Evolutionary conservation across 768 basidiomycete genomes (phyloP).

Genomic region (Rhodotorula babjevae): DNA sequence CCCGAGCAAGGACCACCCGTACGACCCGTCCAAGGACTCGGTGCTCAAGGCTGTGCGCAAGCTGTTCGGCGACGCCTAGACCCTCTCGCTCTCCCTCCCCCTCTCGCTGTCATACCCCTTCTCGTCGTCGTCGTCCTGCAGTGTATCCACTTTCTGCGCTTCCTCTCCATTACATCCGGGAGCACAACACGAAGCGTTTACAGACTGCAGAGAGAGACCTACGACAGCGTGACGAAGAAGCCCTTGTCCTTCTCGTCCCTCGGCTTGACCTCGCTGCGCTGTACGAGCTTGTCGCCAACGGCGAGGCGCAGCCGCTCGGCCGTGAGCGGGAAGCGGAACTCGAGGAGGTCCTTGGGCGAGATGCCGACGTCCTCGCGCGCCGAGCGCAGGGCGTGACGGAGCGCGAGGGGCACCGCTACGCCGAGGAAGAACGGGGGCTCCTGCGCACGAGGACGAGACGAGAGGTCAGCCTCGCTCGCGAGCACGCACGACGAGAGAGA

Average conservation of each 20-base stretch:
- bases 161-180: too few species aligned
- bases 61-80: conserved; percentile 72
- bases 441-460: not conserved
- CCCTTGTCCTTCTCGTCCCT: conserved; percentile 38
- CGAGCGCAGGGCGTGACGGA: conserved; percentile 40
- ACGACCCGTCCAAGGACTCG: conserved; percentile 94
- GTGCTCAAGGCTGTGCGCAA: conserved; percentile 95
- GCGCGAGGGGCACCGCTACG: conserved; percentile 36
- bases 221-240: conserved; percentile 37
- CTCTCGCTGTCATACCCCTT: not conserved
- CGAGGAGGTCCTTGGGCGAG: conserved; percentile 10
- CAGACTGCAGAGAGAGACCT: not conserved
- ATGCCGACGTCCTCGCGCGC: conserved; percentile 39
- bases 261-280: conserved; percentile 24
- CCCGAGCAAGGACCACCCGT: conserved; percentile 96
- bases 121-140: not conserved
- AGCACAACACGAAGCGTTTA: not conserved
- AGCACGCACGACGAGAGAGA: not conserved
- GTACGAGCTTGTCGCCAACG: conserved; percentile 31
- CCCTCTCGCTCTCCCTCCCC: not conserved
- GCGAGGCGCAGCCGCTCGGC: conserved; percentile 40
- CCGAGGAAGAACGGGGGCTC: conserved; percentile 44
- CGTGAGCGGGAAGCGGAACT: conserved; percentile 39
- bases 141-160: not conserved
- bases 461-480: not conserved